These are phyloP conservation scores for Phytophthora hybrid DNA, from an alignment of 352 stramenopile genomes.

Conservation along the genomic window DNA sequence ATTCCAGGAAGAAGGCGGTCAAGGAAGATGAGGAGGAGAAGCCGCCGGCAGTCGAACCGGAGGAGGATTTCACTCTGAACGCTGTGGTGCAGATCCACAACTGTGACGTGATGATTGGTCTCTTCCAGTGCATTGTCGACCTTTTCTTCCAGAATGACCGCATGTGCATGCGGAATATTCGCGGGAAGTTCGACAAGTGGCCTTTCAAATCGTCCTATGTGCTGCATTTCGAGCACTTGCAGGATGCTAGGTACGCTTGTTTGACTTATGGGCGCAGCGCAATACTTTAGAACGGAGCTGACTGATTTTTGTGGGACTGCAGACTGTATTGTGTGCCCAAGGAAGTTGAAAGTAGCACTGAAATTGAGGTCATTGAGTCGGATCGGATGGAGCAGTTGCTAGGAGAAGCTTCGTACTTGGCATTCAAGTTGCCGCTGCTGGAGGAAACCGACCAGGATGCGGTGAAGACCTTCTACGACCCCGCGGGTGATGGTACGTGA, in stretches of 20 bases:
- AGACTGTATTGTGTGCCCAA: slow-evolving; percentile 27
- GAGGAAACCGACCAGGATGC: slow-evolving; percentile 23
- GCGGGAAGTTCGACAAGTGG: slow-evolving; percentile 42
- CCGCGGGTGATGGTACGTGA: slow-evolving; percentile 24
- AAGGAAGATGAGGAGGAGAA: slow-evolving; percentile 28
- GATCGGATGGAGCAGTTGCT: slow-evolving; percentile 36
- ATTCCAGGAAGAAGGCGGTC: slow-evolving; percentile 8
- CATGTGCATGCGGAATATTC: slow-evolving; percentile 51
- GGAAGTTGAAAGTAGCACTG: slow-evolving; percentile 5
- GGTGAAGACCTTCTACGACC: slow-evolving; percentile 41
- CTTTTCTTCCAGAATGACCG: slow-evolving; percentile 47
- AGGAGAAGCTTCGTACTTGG: slow-evolving; percentile 38
- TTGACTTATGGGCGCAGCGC: not conserved
- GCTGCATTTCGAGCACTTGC: slow-evolving; percentile 22
- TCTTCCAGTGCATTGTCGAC: slow-evolving; percentile 46
- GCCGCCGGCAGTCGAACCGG: slow-evolving; percentile 26
- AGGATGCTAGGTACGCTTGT: slow-evolving; percentile 34
- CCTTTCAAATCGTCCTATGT: slow-evolving; percentile 39
- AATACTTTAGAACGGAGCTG: not conserved
- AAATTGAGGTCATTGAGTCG: slow-evolving; percentile 18
- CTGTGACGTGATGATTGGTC: slow-evolving; percentile 55
- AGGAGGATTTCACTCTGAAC: slow-evolving; percentile 31
- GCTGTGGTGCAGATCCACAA: slow-evolving; percentile 26
- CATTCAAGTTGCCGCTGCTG: slow-evolving; percentile 29
- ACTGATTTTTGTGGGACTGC: slow-evolving; percentile 13